Conservation (phyloP, 371 early-diverging fungal genomes). For the Paraphysoderma sedebokerense region DNA sequence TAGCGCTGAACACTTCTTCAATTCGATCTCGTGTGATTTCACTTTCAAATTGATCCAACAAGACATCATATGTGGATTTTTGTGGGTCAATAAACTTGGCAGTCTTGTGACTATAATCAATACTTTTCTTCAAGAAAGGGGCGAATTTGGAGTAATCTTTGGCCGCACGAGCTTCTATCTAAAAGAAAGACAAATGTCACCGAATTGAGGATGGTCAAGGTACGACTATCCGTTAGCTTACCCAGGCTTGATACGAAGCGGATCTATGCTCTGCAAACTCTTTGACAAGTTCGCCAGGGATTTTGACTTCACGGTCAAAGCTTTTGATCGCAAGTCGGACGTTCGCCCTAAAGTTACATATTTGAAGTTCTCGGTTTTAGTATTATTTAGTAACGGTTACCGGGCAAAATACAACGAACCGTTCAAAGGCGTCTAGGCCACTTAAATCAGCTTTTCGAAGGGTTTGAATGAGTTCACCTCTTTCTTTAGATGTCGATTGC, state of each 20-base stretch:
- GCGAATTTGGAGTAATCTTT: constrained; percentile 13
- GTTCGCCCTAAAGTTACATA: constrained; percentile 13
- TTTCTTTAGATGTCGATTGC: constrained; percentile 7
- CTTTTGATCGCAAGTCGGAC: constrained; percentile 8
- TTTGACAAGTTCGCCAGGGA: constrained; percentile 10
- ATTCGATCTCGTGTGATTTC: constrained; percentile 18
- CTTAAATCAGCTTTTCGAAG: constrained; percentile 12
- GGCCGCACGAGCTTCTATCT: constrained; percentile 9
- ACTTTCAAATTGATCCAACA: constrained; percentile 12
- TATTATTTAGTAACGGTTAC: not conserved
- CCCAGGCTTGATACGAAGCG: constrained; percentile 9
- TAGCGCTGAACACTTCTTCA: constrained; percentile 8
- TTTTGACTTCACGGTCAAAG: constrained; percentile 5
- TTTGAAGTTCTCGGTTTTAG: not conserved
- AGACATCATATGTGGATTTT: constrained; percentile 11
- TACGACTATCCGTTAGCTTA: not conserved
- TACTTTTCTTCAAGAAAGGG: constrained; percentile 11
- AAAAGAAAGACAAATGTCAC: not conserved
- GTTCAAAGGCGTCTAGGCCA: constrained; percentile 6
- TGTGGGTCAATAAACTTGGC: constrained; percentile 7
- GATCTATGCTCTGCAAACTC: constrained; percentile 8
- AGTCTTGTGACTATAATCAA: constrained; percentile 10
- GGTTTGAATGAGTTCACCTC: no score
- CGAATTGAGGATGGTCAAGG: not conserved
- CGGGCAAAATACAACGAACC: constrained; percentile 2